phyloP scores from a whole-genome alignment of 805 yeast species.

The Lachancea mirantina region DNA sequence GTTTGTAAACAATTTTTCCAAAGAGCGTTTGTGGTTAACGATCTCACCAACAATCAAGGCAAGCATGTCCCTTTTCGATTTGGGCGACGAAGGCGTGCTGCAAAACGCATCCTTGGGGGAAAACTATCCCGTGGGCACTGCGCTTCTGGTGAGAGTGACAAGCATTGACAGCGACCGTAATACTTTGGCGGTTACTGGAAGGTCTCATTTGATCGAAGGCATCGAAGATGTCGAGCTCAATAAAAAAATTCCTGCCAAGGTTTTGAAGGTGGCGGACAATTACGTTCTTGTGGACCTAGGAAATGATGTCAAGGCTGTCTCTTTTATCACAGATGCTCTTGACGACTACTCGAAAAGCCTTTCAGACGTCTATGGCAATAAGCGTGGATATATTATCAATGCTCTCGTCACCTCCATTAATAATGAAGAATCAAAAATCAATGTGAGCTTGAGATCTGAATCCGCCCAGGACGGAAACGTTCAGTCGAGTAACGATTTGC shows the following conservation, averaged over 20 bases:
- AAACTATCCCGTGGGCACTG: constrained; percentile 66
- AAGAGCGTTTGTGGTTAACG: constrained; percentile 60
- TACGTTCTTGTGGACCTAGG: constrained; percentile 66
- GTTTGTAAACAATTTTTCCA: constrained; percentile 57
- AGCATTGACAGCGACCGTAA: constrained; percentile 49
- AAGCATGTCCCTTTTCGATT: constrained; percentile 55
- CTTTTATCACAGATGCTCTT: constrained; percentile 71
- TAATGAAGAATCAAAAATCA: constrained; percentile 41
- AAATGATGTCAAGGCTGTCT: constrained; percentile 44
- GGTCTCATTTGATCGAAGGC: constrained; percentile 36
- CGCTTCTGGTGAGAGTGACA: constrained; percentile 51
- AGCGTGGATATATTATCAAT: constrained; percentile 44
- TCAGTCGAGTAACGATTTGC: constrained; percentile 43
- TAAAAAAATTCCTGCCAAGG: constrained; percentile 50
- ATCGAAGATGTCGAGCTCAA: constrained; percentile 48
- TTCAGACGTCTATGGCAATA: constrained; percentile 39
- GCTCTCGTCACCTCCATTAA: constrained; percentile 44
- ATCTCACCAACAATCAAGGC: constrained; percentile 65
- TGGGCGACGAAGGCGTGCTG: constrained; percentile 45
- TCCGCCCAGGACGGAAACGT: constrained; percentile 46
- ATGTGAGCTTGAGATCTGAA: constrained; percentile 54
- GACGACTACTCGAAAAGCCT: constrained; percentile 54
- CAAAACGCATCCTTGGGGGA: constrained; percentile 43
- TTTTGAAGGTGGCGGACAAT: constrained; percentile 50
- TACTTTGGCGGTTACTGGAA: constrained; percentile 43